Evolutionary conservation across 208 protist species (phyloP), one percentile per base, ranked within the genome.

Genomic region (Wallacemonas collosoma): DNA sequence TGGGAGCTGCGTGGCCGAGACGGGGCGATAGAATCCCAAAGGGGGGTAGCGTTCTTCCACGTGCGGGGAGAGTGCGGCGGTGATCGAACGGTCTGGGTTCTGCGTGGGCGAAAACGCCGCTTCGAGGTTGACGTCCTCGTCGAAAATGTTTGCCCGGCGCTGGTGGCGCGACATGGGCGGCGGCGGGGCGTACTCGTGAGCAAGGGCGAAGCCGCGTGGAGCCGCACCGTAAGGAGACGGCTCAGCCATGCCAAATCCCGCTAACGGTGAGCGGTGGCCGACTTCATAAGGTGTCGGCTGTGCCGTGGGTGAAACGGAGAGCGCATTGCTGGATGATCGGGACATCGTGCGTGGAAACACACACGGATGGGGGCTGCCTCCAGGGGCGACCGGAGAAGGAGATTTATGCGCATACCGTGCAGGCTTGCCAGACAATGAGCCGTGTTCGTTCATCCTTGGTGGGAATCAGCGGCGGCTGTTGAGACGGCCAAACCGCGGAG

Each of bases 11-110:
- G 45, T 35, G 36, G 76, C 57, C 50, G 73, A 64, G 5, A 73
- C 47, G 38, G 72, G 76, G 40, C 76, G 53, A 43, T 51, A 60
- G 45, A 39, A 54, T 8, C 43, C 65, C 45, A 69, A n/a, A 35
- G 65, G 54, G 1, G 62, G 44, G 74, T 76, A 87, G 9, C 77
- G 82, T n/a, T 53, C 72, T 39, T 81, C 82, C 7, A 71, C 74
- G 36, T 83, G 62, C 43, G 82, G 82, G 11, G 82, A 87, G 26
- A 81, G 56, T 4, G 82, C 83, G 12, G 63, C 72, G 1, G 78
- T 69, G 26, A 87, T 79, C 51, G 78, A 71, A 54, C 50, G 64
- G 61, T 87, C 81, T 15, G 77, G 66, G 53, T 85, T 76, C 15
- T 43, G 39, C 26, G 64, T 63, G 14, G 62, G 67, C 36, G 47